These are phyloP conservation scores for Aureobasidium sp. DNA, from an alignment of 2,329 filamentous ascomycete genomes.

Conservation along the genomic window DNA sequence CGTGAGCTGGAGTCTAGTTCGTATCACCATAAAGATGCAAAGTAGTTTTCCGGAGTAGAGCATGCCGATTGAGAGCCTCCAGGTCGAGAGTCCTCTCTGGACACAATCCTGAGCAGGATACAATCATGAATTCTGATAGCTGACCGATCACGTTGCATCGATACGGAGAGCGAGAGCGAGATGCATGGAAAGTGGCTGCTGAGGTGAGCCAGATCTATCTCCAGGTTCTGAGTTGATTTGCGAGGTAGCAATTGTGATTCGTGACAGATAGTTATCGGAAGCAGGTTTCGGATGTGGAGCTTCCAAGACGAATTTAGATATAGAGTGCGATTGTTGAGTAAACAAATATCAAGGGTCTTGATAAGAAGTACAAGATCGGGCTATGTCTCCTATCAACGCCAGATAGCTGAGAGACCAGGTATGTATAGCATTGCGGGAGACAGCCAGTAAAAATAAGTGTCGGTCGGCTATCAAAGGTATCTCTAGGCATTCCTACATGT, in stretches of 20 bases:
- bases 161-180: neutral
- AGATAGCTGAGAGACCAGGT: no score
- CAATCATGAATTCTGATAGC: neutral
- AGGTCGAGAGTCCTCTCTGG: neutral
- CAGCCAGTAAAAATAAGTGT: no score
- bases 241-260: neutral
- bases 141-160: neutral
- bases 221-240: neutral
- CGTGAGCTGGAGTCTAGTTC: no score
- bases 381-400: neutral
- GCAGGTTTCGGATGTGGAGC: neutral
- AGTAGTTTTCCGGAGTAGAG: neutral
- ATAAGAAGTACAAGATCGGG: neutral
- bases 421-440: neutral
- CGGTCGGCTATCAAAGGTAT: no score
- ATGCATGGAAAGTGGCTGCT: slow-evolving; percentile 37
- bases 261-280: neutral
- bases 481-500: no score
- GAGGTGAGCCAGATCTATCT: slow-evolving; percentile 34
- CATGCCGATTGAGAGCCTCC: neutral
- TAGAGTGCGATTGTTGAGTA: neutral
- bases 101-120: neutral
- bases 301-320: neutral
- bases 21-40: neutral
- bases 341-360: neutral